Evolutionary conservation across 176 grass and related monocot genomes (phyloP).

Genomic region (Thalia dealbata): DNA sequence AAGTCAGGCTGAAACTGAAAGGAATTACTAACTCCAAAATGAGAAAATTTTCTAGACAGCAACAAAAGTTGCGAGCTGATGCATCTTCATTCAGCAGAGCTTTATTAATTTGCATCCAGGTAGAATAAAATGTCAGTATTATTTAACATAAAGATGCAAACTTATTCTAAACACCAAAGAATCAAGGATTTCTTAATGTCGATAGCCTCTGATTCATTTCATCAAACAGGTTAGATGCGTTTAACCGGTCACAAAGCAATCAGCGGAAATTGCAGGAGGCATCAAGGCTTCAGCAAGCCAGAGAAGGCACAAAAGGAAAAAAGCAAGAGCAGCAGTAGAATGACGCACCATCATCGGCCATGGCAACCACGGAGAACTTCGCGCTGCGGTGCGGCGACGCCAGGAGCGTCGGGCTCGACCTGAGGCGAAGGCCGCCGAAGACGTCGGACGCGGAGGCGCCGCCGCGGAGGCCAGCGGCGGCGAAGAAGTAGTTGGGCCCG

Average conservation of each 20-base stretch:
- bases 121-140: too few relatives aligned
- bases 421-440: slow-evolving; percentile 24
- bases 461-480: slow-evolving; percentile 14
- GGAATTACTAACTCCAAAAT: too few relatives aligned
- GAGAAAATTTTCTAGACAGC: too few relatives aligned
- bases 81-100: too few relatives aligned
- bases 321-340: neutral
- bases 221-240: neutral
- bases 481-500: slow-evolving; percentile 26
- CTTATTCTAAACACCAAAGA: too few relatives aligned
- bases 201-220: neutral
- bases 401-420: slow-evolving; percentile 1
- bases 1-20: too few relatives aligned
- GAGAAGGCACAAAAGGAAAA: neutral
- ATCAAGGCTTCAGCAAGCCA: neutral
- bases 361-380: slow-evolving; percentile 54
- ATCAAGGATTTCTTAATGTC: neutral
- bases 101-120: too few relatives aligned
- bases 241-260: neutral
- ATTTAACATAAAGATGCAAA: too few relatives aligned
- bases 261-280: too few relatives aligned
- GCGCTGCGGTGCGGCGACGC: slow-evolving; percentile 22
- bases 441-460: slow-evolving; percentile 23
- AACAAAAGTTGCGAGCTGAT: too few relatives aligned
- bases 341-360: slow-evolving; percentile 57